Conservation (phyloP, 768 basidiomycete species). For the Amanita phalloides region DNA sequence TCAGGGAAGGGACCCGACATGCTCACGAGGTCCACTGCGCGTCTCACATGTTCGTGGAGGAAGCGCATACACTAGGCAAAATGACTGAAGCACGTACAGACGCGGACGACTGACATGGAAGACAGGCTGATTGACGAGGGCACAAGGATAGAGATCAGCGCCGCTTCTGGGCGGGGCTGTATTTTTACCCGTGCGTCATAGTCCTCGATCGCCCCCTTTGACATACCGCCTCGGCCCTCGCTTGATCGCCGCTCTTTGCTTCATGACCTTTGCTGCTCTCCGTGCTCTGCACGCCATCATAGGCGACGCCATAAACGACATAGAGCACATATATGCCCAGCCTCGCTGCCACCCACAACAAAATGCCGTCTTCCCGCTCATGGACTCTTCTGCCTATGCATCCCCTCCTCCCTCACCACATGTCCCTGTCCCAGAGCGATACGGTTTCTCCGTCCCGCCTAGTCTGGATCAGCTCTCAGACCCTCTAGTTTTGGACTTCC, state of each 20-base stretch:
- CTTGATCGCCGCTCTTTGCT: conserved; percentile 2
- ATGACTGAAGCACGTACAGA: conserved; percentile 4
- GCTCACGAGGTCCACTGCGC: not conserved
- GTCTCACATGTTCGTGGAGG: not conserved
- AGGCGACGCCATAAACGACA: conserved; percentile 57
- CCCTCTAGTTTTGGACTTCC: conserved; percentile 34
- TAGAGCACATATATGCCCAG: conserved; percentile 44
- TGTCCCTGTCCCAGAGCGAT: conserved; percentile 3
- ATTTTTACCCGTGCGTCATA: conserved; percentile 4
- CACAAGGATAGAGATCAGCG: conserved; percentile 17
- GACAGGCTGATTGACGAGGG: conserved; percentile 18
- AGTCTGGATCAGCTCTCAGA: not conserved
- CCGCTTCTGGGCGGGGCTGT: conserved; percentile 2
- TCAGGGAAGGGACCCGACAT: too few relatives aligned
- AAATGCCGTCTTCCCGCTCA: not conserved
- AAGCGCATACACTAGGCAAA: not conserved
- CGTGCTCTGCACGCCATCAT: conserved; percentile 56
- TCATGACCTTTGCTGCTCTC: conserved; percentile 54
- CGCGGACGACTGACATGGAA: conserved; percentile 15
- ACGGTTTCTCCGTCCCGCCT: not conserved
- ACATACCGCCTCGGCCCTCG: not conserved
- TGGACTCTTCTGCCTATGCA: conserved; percentile 12
- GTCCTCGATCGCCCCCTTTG: conserved; percentile 1
- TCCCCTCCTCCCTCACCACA: conserved; percentile 24
- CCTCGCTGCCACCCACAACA: conserved; percentile 8